Conservation (phyloP, 1,139 yeast genomes). For the Blastobotrys petasosporus region DNA sequence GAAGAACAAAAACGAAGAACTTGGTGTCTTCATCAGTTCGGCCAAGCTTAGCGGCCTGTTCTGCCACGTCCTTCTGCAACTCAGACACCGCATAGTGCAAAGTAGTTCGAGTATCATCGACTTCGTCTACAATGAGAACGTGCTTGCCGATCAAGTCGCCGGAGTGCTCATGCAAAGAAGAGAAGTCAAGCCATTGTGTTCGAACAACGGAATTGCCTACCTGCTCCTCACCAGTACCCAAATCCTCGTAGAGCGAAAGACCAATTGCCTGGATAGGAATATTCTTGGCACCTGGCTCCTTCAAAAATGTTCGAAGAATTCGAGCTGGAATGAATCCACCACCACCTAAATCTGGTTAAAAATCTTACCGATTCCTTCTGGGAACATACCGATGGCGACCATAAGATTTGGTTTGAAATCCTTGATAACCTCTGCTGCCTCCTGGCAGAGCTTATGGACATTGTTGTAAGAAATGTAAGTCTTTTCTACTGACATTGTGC, state of each 20-base stretch:
- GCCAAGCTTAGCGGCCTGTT: constrained; percentile 47
- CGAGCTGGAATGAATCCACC: constrained; percentile 98
- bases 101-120: constrained; percentile 93
- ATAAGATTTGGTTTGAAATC: constrained; percentile 76
- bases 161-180: constrained; percentile 50
- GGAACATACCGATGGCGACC: constrained; percentile 61
- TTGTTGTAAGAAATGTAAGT: constrained; percentile 86
- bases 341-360: constrained; percentile 42
- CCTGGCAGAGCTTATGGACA: constrained; percentile 89
- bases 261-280: constrained; percentile 94
- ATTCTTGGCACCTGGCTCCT: constrained; percentile 79
- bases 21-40: constrained; percentile 54
- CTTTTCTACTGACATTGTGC: constrained; percentile 39
- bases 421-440: constrained; percentile 66
- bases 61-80: constrained; percentile 72
- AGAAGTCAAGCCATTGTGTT: constrained; percentile 93
- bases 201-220: constrained; percentile 84
- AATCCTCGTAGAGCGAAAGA: constrained; percentile 79
- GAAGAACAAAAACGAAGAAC: constrained; percentile 86
- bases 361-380: neutral
- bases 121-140: constrained; percentile 84
- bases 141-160: constrained; percentile 72
- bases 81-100: constrained; percentile 87
- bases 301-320: constrained; percentile 83
- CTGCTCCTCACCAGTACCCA: constrained; percentile 55